These are phyloP conservation scores for Fusarium luffae DNA, from an alignment of 2,329 filamentous ascomycete genomes.

Conservation along the genomic window DNA sequence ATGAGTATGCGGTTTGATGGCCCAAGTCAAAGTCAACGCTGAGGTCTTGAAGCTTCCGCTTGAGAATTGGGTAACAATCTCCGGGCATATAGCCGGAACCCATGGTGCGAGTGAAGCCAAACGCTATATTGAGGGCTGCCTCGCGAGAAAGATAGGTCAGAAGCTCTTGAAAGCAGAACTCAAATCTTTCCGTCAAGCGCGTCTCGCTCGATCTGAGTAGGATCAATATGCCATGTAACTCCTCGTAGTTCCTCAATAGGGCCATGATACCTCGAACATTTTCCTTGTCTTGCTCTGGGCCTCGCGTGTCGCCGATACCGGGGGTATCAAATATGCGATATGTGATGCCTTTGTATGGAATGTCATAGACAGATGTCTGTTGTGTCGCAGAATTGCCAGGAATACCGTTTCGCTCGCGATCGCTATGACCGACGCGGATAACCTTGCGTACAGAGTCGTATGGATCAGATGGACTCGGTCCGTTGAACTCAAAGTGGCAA, in stretches of 20 bases:
- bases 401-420: constrained; percentile 25
- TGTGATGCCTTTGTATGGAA: background rate
- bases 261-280: constrained; percentile 27
- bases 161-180: constrained; percentile 30
- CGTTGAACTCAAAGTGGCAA: constrained; percentile 19
- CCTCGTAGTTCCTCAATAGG: constrained; percentile 9
- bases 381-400: constrained; percentile 27
- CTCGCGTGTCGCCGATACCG: constrained; percentile 29
- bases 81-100: constrained; percentile 20
- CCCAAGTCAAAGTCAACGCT: background rate
- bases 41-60: background rate
- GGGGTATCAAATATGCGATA: constrained; percentile 30
- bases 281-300: constrained; percentile 12
- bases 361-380: constrained; percentile 1
- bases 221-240: constrained; percentile 33
- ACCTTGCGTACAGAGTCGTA: too few species aligned
- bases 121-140: constrained; percentile 26
- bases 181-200: constrained; percentile 5
- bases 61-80: constrained; percentile 1
- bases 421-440: constrained; percentile 6
- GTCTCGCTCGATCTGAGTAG: constrained; percentile 20
- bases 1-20: constrained; percentile 16
- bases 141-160: constrained; percentile 18
- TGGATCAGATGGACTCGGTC: background rate
- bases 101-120: constrained; percentile 32